Evolutionary conservation across 1,284 basidiomycete species (phyloP).

Genomic region (Neolentinus lepideus): DNA sequence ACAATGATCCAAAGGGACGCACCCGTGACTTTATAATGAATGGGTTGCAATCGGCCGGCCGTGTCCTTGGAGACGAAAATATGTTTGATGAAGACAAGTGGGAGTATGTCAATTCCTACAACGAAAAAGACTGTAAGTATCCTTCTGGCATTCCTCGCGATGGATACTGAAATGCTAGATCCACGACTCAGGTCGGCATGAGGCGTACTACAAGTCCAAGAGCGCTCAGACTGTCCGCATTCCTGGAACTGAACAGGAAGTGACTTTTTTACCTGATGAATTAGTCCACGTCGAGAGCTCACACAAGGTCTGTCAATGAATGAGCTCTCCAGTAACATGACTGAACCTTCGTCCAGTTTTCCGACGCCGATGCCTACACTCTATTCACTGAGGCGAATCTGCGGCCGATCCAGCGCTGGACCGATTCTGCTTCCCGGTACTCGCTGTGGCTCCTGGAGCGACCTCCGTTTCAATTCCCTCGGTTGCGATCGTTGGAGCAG

Average conservation of each 20-base stretch:
- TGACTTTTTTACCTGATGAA: slow-evolving; percentile 63
- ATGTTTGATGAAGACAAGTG: slow-evolving; percentile 67
- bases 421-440: slow-evolving; percentile 67
- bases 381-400: slow-evolving; percentile 78
- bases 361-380: slow-evolving; percentile 62
- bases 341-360: slow-evolving; percentile 54
- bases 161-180: background rate
- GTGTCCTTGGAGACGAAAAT: slow-evolving; percentile 50
- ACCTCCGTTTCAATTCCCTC: slow-evolving; percentile 72
- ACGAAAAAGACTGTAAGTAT: slow-evolving; percentile 57
- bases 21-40: slow-evolving; percentile 90
- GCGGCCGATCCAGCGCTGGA: slow-evolving; percentile 86
- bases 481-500: slow-evolving; percentile 26
- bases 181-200: slow-evolving; percentile 62
- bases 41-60: slow-evolving; percentile 65
- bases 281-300: slow-evolving; percentile 85
- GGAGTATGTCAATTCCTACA: slow-evolving; percentile 82
- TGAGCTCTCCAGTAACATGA: background rate
- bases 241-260: slow-evolving; percentile 33
- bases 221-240: slow-evolving; percentile 53
- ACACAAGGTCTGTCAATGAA: slow-evolving; percentile 57
- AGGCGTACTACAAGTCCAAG: slow-evolving; percentile 80
- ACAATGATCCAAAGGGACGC: slow-evolving; percentile 76
- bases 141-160: background rate
- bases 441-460: slow-evolving; percentile 90